Evolutionary conservation across 2,329 filamentous ascomycete species (phyloP), one percentile per base, ranked within the genome.

Genomic region (Fusarium cyanostomum): DNA sequence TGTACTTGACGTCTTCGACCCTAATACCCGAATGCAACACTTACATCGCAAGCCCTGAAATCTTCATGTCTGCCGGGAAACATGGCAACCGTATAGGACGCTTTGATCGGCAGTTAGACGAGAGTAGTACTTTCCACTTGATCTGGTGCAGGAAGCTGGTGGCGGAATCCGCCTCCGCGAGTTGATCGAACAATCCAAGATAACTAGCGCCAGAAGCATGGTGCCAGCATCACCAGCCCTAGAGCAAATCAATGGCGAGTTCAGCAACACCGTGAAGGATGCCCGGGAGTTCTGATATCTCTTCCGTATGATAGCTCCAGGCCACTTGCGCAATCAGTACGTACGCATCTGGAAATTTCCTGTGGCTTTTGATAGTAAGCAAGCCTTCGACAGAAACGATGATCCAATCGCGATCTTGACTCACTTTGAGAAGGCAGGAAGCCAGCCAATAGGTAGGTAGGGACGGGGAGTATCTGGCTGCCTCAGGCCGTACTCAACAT

Each of bases 1-100:
- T 48, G 33, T 21, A 31, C 46, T 27, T 43, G 33, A 60, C 59
- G 63, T 49, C 16, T 41, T 59, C 58, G 46, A 52, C 30, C 48
- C 48, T 52, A 46, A 34, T 37, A 31, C 35, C 35, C 38, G 42
- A 45, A 52, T 52, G 39, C 50, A 52, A 45, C 28, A 45, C 31
- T 21, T 45, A 45, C 39, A 52, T 45, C 39, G 31, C 24, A 42
- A 51, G 26, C 46, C 18, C 10, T 28, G 28, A 21, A 52, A 35
- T 35, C 28, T 13, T 52, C 50, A 38, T 35, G 37, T 28, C 50
- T 45, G 31, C 39, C 16, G 31, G 31, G 24, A 30, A 52, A 45
- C 50, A 24, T 52, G 50, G 50, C 39, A 52, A 15, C 13, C 39
- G 50, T 43, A 45, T 37, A 38, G 15, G 16, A 37, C 39, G 41